Evolutionary conservation across 2,329 filamentous ascomycete species (phyloP).

Genomic region (Exophiala calicioides): DNA sequence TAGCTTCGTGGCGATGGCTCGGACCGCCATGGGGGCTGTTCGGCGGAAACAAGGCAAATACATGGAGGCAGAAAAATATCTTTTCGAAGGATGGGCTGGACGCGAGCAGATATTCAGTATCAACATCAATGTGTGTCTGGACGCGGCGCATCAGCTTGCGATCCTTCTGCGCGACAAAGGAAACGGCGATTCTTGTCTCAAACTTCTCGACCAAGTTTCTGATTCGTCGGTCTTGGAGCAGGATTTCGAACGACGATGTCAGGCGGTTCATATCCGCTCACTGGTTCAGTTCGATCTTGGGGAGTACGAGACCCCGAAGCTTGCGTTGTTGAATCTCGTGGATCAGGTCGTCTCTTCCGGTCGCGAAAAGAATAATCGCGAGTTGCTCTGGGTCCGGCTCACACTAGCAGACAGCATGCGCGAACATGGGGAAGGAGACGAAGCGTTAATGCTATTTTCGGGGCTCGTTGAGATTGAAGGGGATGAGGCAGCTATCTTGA

Average conservation of each 20-base stretch:
- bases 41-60: too few relatives aligned
- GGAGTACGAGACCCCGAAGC: neutral
- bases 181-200: neutral
- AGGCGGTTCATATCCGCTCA: neutral
- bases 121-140: too few relatives aligned
- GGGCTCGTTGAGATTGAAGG: neutral
- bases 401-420: neutral
- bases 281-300: neutral
- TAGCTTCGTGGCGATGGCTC: neutral
- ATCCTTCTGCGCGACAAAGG: neutral
- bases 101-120: neutral
- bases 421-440: neutral
- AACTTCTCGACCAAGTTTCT: neutral
- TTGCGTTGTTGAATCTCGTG: neutral
- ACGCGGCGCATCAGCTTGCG: neutral
- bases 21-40: neutral
- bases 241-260: neutral
- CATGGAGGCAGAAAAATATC: too few relatives aligned
- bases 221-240: neutral
- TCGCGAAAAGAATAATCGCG: neutral
- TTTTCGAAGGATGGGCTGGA: neutral
- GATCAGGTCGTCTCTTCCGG: neutral
- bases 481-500: neutral
- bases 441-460: neutral
- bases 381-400: neutral